Percentiles rank a stretch among this genome's conserved stretches.
Conservation (phyloP, 495 filamentous ascomycete genomes). For the Talaromyces ruber region DNA sequence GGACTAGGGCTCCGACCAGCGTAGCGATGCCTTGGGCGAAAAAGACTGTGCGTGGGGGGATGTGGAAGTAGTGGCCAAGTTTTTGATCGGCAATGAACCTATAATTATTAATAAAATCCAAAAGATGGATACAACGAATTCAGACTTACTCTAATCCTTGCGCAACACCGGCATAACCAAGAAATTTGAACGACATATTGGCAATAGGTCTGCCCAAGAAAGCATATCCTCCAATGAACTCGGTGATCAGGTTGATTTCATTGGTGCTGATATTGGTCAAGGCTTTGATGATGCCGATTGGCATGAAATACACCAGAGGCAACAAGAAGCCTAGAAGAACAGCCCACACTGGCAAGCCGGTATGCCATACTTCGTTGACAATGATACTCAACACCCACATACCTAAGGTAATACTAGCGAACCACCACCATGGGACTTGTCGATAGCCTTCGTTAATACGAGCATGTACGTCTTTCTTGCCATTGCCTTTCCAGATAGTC, state of each 20-base stretch:
- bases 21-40: slow-evolving; percentile 59
- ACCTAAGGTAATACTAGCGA: slow-evolving; percentile 23
- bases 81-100: slow-evolving; percentile 67
- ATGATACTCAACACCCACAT: slow-evolving; percentile 55
- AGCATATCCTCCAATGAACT: slow-evolving; percentile 66
- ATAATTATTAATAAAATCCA: slow-evolving; percentile 39
- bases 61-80: slow-evolving; percentile 71
- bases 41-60: slow-evolving; percentile 63
- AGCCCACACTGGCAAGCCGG: slow-evolving; percentile 58
- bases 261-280: slow-evolving; percentile 62
- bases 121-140: slow-evolving; percentile 36
- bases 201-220: slow-evolving; percentile 58
- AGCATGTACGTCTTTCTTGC: slow-evolving; percentile 45
- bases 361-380: slow-evolving; percentile 57
- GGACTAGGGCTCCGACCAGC: slow-evolving; percentile 57
- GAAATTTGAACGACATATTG: slow-evolving; percentile 71
- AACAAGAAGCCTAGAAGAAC: slow-evolving; percentile 51
- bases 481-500: slow-evolving; percentile 50
- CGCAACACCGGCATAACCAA: slow-evolving; percentile 60
- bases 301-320: slow-evolving; percentile 34
- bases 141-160: slow-evolving; percentile 36
- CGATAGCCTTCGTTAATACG: slow-evolving; percentile 30
- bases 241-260: slow-evolving; percentile 56
- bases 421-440: slow-evolving; percentile 39
- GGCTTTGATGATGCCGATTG: slow-evolving; percentile 48